A percentile compares a stretch with the other conserved stretches of the same genome.
Conservation (phyloP, 1,284 basidiomycete genomes). For the Tausonia pullulans region DNA sequence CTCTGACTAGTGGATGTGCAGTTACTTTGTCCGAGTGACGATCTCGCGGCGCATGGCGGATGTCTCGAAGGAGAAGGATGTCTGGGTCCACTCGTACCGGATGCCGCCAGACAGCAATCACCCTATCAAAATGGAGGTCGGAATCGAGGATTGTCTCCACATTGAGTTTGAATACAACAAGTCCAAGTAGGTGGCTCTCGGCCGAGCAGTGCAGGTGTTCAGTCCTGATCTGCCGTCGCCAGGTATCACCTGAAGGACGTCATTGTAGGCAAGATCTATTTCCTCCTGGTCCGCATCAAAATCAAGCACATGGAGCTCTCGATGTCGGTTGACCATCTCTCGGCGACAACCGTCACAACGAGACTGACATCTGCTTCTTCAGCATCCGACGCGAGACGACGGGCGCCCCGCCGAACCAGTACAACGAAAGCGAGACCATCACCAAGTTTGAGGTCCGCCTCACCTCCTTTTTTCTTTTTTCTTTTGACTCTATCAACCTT, state of each 20-base stretch:
- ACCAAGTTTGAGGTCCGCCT: conserved; percentile 96
- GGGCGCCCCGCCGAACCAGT: conserved; percentile 89
- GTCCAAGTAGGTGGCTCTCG: conserved; percentile 59
- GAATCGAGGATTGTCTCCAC: conserved; percentile 95
- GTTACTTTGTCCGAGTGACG: conserved; percentile 88
- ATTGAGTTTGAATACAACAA: conserved; percentile 99
- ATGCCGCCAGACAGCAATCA: conserved; percentile 98
- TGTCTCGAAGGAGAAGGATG: conserved; percentile 78
- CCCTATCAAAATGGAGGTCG: conserved; percentile 99
- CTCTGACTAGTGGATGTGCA: conserved; percentile 27
- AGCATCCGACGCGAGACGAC: conserved; percentile 88
- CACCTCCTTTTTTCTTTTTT: not conserved
- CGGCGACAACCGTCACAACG: too few species aligned
- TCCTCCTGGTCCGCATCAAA: conserved; percentile 95
- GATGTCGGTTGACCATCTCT: conserved; percentile 37
- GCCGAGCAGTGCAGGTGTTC: not conserved
- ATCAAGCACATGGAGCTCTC: conserved; percentile 99
- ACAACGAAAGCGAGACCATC: conserved; percentile 98
- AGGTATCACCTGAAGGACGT: conserved; percentile 99
- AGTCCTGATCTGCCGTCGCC: not conserved
- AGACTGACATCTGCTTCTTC: too few species aligned
- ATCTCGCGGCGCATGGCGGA: conserved; percentile 86
- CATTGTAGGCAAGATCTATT: conserved; percentile 99
- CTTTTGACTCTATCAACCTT: not conserved
- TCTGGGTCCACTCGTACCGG: conserved; percentile 97